These are phyloP conservation scores for Russula ochroleuca DNA, from an alignment of 768 basidiomycete species.

Conservation along the genomic window DNA sequence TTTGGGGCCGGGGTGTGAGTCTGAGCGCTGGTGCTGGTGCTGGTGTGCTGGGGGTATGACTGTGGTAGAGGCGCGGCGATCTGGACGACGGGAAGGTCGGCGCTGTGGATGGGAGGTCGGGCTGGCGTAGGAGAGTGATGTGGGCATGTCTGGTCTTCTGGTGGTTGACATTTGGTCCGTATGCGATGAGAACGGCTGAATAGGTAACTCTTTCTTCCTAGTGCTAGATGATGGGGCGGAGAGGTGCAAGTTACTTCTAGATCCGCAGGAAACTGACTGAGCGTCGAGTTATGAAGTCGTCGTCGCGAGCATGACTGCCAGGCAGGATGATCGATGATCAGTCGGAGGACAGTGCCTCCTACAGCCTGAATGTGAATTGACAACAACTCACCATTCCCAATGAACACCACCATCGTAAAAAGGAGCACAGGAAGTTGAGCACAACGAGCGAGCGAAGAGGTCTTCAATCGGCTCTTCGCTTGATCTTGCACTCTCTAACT, in stretches of 20 bases:
- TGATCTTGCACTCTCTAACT: too few relatives aligned
- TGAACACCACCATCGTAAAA: too few relatives aligned
- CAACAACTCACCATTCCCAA: too few relatives aligned
- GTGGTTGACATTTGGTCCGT: background rate
- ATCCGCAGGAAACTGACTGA: background rate
- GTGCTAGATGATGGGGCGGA: background rate
- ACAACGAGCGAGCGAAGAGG: too few relatives aligned
- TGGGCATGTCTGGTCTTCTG: too few relatives aligned
- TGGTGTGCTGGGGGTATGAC: background rate
- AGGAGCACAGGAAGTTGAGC: background rate
- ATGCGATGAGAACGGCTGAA: background rate
- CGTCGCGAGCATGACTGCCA: background rate
- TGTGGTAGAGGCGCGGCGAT: background rate
- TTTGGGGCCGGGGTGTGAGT: background rate
- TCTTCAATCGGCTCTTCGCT: too few relatives aligned
- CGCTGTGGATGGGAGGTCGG: background rate
- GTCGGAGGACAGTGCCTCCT: too few relatives aligned
- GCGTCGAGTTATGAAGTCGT: background rate
- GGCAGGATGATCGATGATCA: background rate
- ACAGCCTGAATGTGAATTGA: too few relatives aligned
- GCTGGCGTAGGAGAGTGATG: background rate
- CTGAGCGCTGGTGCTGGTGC: background rate
- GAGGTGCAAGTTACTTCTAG: too few relatives aligned
- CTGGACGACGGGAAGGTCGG: too few relatives aligned
- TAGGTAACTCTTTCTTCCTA: background rate